A percentile compares a stretch with the other conserved stretches of the same genome.
phyloP scores from a whole-genome alignment of 371 early-diverging fungal species.

The Gilbertella persicaria region DNA sequence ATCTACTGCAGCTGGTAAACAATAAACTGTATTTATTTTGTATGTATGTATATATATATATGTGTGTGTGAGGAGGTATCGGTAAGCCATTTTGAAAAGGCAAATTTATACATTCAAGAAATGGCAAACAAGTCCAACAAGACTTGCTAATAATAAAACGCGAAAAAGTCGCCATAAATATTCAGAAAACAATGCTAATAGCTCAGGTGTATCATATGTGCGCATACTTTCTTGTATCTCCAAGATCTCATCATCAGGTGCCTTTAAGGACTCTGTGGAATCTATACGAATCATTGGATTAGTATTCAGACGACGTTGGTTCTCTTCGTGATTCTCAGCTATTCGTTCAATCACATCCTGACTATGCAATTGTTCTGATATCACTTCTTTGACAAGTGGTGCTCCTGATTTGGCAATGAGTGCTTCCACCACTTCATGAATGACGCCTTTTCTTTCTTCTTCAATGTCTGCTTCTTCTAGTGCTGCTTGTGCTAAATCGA shows the following conservation, averaged over 20 bases:
- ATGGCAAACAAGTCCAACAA: conserved; percentile 43
- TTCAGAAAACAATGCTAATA: conserved; percentile 28
- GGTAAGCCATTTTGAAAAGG: no score
- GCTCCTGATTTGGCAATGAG: conserved; percentile 45
- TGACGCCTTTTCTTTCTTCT: conserved; percentile 47
- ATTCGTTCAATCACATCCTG: conserved; percentile 48
- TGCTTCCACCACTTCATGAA: conserved; percentile 48
- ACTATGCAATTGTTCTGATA: conserved; percentile 44
- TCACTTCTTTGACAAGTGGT: conserved; percentile 42
- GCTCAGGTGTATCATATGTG: conserved; percentile 1
- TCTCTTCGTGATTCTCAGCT: conserved; percentile 41
- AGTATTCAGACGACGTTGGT: conserved; percentile 4
- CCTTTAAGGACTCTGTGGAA: conserved; percentile 14
- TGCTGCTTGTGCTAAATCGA: conserved; percentile 51
- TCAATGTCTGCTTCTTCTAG: conserved; percentile 47
- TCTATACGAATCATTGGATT: conserved; percentile 11
- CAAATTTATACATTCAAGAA: conserved; percentile 12
- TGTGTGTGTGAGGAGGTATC: no score
- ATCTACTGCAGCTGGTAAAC: neutral
- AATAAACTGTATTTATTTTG: no score
- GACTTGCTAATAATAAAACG: conserved; percentile 37
- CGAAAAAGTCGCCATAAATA: conserved; percentile 47
- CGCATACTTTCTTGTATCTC: neutral
- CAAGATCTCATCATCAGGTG: conserved; percentile 7
- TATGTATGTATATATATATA: no score